Evolutionary conservation across 2,329 filamentous ascomycete species (phyloP).

Genomic region (Dactylella cylindrospora): DNA sequence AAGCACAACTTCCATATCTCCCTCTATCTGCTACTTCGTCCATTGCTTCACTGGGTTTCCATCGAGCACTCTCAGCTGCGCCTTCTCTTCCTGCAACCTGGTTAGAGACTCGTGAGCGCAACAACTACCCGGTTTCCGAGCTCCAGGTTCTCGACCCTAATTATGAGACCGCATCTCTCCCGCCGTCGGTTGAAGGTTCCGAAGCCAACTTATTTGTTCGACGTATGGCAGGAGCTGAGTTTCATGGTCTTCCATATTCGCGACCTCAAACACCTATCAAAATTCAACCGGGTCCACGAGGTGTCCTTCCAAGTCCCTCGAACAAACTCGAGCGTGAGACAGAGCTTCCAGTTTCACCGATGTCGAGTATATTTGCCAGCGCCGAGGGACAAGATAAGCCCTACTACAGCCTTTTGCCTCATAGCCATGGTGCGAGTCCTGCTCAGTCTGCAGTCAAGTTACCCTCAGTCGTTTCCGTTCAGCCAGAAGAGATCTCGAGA

Average conservation of each 20-base stretch:
- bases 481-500: neutral
- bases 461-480: neutral
- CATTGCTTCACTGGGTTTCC: neutral
- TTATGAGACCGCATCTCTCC: constrained; percentile 5
- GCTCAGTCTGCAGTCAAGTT: neutral
- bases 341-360: constrained; percentile 10
- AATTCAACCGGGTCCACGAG: too few species aligned
- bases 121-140: neutral
- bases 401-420: constrained; percentile 1
- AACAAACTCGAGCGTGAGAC: constrained; percentile 2
- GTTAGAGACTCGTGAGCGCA: neutral
- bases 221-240: neutral
- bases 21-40: constrained; percentile 14
- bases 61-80: neutral
- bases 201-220: neutral
- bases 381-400: too few species aligned
- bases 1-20: constrained; percentile 4
- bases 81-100: constrained; percentile 10
- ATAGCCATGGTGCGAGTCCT: constrained; percentile 5
- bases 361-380: neutral
- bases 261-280: constrained; percentile 13
- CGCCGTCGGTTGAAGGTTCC: constrained; percentile 12
- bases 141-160: neutral
- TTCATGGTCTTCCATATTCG: constrained; percentile 18
- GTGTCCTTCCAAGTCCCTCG: too few species aligned